These are phyloP conservation scores for Sodiomyces alkalinus DNA, from an alignment of 2,329 filamentous ascomycete genomes.

Conservation along the genomic window DNA sequence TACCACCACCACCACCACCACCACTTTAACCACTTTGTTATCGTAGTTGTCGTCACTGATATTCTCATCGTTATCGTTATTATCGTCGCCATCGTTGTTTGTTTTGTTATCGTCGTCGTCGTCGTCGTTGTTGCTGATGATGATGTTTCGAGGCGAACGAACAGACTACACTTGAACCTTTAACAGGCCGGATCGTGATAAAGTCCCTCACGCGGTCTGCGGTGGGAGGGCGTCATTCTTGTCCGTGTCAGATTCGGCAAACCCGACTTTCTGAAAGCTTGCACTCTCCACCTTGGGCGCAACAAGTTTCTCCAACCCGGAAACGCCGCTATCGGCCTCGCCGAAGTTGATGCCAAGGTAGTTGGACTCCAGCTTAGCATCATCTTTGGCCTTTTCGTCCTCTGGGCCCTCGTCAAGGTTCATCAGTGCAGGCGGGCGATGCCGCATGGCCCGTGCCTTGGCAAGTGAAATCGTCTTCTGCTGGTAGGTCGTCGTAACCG, in stretches of 20 bases:
- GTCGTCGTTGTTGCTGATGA: no score
- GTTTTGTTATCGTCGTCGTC: no score
- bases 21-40: no score
- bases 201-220: conserved; percentile 18
- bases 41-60: no score
- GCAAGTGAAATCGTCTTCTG: conserved; percentile 90
- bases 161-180: no score
- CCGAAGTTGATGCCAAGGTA: conserved; percentile 27
- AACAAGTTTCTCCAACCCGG: conserved; percentile 24
- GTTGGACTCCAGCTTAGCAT: no score
- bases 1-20: no score
- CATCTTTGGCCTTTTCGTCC: conserved; percentile 13
- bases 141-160: no score
- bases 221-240: conserved; percentile 13
- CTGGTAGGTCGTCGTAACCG: conserved; percentile 84
- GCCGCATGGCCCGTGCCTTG: conserved; percentile 76
- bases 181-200: no score
- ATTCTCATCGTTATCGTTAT: no score
- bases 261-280: conserved; percentile 9
- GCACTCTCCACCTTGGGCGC: conserved; percentile 18
- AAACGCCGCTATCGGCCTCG: conserved; percentile 26
- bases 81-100: no score
- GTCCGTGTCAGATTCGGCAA: conserved; percentile 12
- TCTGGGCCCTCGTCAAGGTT: conserved; percentile 36
- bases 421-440: conserved; percentile 81